These are phyloP conservation scores for Verticillium albo-atrum DNA, from an alignment of 2,329 filamentous ascomycete species.

Conservation along the genomic window DNA sequence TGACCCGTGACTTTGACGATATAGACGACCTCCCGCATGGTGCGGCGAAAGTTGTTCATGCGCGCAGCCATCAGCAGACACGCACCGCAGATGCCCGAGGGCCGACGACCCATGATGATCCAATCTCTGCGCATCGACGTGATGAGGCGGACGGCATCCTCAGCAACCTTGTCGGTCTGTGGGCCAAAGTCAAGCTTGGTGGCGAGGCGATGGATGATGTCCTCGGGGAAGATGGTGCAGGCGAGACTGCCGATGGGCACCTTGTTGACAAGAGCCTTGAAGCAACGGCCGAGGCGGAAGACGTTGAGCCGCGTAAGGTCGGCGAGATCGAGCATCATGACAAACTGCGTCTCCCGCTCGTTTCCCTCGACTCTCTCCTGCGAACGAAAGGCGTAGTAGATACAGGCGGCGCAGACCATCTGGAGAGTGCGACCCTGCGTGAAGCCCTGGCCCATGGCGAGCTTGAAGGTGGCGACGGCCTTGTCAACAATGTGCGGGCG, in stretches of 20 bases:
- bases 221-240: conserved; percentile 66
- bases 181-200: conserved; percentile 86
- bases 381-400: conserved; percentile 79
- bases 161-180: conserved; percentile 76
- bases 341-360: conserved; percentile 55
- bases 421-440: conserved; percentile 81
- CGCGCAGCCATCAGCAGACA: conserved; percentile 91
- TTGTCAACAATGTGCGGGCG: conserved; percentile 46
- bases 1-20: conserved; percentile 94
- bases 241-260: conserved; percentile 45
- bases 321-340: conserved; percentile 94
- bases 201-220: conserved; percentile 87
- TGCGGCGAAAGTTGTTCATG: conserved; percentile 97
- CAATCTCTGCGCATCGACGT: conserved; percentile 94
- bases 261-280: conserved; percentile 74
- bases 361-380: conserved; percentile 46
- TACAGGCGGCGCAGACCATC: conserved; percentile 82
- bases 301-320: conserved; percentile 82
- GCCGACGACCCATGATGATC: conserved; percentile 92
- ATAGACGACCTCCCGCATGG: conserved; percentile 92
- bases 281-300: conserved; percentile 84
- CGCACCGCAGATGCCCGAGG: conserved; percentile 89
- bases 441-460: conserved; percentile 70
- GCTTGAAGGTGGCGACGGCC: conserved; percentile 70
- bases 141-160: conserved; percentile 82